A percentile compares a stretch with the other conserved stretches of the same genome.
phyloP scores from a whole-genome alignment of 2,329 filamentous ascomycete species.

The Sclerotinia trifoliorum region DNA sequence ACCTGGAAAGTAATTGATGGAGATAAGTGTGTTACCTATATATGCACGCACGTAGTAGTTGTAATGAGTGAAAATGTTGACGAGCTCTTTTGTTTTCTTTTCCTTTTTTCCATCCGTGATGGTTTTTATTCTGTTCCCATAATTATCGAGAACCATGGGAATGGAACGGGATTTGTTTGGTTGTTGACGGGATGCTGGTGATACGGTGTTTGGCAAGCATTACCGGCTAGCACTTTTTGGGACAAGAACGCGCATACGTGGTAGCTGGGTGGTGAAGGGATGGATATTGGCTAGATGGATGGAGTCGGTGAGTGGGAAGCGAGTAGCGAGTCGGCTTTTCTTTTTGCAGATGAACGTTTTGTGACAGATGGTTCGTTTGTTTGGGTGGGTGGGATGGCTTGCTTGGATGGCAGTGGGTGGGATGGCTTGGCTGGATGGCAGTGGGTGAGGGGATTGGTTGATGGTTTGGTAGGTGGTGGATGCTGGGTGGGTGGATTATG shows the following conservation, averaged over 20 bases:
- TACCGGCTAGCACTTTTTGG: neutral
- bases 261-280: neutral
- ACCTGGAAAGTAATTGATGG: neutral
- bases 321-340: neutral
- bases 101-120: neutral
- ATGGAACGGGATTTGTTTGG: neutral
- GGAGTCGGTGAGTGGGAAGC: neutral
- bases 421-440: neutral
- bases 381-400: neutral
- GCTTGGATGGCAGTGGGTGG: neutral
- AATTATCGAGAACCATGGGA: neutral
- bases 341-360: neutral
- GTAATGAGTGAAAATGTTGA: neutral
- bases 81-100: neutral
- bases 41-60: neutral
- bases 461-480: neutral
- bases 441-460: neutral
- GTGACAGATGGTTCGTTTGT: neutral
- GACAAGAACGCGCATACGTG: constrained; percentile 3
- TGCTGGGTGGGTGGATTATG: neutral
- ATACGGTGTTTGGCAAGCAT: neutral
- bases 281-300: neutral
- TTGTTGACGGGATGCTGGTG: neutral
- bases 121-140: neutral
- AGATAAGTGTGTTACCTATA: constrained; percentile 1